Evolutionary conservation across 2,329 filamentous ascomycete genomes (phyloP), one percentile per base, ranked within the genome.

Genomic region (Ophiostoma pallidulum): DNA sequence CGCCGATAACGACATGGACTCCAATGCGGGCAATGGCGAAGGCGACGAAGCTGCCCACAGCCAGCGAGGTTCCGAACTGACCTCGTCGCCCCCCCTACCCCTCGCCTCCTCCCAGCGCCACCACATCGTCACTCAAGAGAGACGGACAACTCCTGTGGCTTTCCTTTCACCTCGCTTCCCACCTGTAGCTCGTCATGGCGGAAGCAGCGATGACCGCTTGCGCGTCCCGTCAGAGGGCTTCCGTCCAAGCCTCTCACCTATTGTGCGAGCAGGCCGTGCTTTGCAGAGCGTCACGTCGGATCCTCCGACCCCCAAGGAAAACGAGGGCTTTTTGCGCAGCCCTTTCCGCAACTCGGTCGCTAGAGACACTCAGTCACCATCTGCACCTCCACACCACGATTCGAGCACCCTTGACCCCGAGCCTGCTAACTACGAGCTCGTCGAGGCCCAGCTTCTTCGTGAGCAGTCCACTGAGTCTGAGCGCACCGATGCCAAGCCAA

Each of bases 241-340:
- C 13, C 68, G 73, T 8, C 71, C 72, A 22, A 66, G 64, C 6
- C 62, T 80, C 0, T 78, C 75, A 5, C 75, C 77, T 2, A 78
- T 78, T 31, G 71, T 80, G n/a, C 68, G 75, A 39, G 76, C 70
- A 22, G 76, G 75, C 3, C 66, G 73, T 41, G 74, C 70, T 26
- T 60, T 80, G 13, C 76, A 79, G 56, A 75, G 69, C 49, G 72
- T 80, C 32, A 75, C 77, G 10, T 78, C 75, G 0, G 76, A 79
- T 52, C 73, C 74, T 8, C 74, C 75, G 0, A 78, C 77, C 0
- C 76, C 77, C 1, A 71, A 72, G 43, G 66, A 61, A 7, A 66
- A 66, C n/a, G 72, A 74, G 37, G 66, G 67, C 29, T 69, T 71
- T 10, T 62, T 80, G 3, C 68, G 75, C 13, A 80, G 77, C 47